phyloP scores from a whole-genome alignment of 202 grass and related monocot genomes.

The Digitaria exilis region DNA sequence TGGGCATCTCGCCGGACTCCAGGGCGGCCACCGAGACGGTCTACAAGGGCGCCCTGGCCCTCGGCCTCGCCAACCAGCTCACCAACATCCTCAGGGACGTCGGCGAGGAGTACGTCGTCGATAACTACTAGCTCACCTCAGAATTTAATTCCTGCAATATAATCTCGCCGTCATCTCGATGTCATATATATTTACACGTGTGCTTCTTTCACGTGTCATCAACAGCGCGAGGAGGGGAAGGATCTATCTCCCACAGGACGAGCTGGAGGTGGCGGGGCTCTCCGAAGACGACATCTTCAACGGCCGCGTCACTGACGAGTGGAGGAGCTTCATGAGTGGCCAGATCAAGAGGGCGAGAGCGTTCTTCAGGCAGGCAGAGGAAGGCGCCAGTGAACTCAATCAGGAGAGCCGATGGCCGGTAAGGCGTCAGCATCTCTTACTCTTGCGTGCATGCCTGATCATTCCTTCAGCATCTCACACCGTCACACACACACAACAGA shows the following conservation, averaged over 20 bases:
- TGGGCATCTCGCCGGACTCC: slow-evolving; percentile 81
- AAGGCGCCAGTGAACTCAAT: slow-evolving; percentile 75
- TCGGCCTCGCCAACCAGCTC: slow-evolving; percentile 92
- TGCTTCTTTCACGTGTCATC: not conserved
- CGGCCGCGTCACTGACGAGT: slow-evolving; percentile 70
- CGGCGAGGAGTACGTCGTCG: slow-evolving; percentile 73
- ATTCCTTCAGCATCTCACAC: not conserved
- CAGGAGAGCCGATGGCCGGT: slow-evolving; percentile 98
- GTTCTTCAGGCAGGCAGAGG: slow-evolving; percentile 80
- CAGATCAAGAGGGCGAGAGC: slow-evolving; percentile 74
- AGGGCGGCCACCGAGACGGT: slow-evolving; percentile 57
- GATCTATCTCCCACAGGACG: slow-evolving; percentile 86
- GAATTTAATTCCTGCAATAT: not conserved
- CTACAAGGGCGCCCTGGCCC: slow-evolving; percentile 70
- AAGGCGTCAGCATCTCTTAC: not conserved
- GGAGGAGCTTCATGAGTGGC: slow-evolving; percentile 78
- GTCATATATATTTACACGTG: not conserved
- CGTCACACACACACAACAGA: not conserved
- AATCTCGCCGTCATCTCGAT: not conserved
- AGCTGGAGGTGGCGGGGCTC: slow-evolving; percentile 71
- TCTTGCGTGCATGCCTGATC: not conserved
- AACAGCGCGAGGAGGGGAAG: slow-evolving; percentile 75
- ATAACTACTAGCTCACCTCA: too few relatives aligned
- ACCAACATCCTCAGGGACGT: slow-evolving; percentile 96
- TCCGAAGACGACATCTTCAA: slow-evolving; percentile 84